Conservation (phyloP, 2,329 filamentous ascomycete species). For the Didymella segeticola region DNA sequence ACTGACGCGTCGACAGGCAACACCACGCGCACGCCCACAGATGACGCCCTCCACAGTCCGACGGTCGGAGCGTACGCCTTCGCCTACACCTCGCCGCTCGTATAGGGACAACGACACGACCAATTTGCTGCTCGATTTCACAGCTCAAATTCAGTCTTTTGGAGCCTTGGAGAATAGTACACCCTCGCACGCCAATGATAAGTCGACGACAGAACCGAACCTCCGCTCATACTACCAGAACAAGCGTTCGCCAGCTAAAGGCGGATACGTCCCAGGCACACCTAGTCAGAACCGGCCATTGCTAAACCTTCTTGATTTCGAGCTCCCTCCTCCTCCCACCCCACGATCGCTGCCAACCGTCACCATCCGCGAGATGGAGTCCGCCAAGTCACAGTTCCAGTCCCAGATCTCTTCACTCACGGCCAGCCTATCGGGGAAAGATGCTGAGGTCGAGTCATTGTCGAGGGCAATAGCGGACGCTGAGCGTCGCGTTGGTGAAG, state of each 20-base stretch:
- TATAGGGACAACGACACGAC: conserved; percentile 67
- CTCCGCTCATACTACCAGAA: conserved; percentile 42
- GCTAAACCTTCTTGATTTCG: conserved; percentile 72
- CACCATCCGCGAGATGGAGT: conserved; percentile 90
- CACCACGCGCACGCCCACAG: conserved; percentile 45
- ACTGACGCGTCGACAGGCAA: conserved; percentile 27
- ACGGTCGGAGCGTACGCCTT: conserved; percentile 52
- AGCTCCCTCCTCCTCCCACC: conserved; percentile 91
- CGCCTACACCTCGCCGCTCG: conserved; percentile 61
- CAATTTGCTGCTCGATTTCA: conserved; percentile 86
- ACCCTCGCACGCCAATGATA: conserved; percentile 52
- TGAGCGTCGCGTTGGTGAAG: conserved; percentile 88
- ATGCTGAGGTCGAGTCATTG: conserved; percentile 86
- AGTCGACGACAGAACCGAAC: conserved; percentile 61
- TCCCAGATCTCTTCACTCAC: conserved; percentile 95
- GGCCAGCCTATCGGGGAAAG: conserved; percentile 88
- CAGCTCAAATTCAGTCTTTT: conserved; percentile 72
- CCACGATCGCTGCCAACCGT: conserved; percentile 90
- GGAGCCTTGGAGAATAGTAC: conserved; percentile 50
- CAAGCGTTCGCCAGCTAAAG: conserved; percentile 44
- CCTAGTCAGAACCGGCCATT: conserved; percentile 43
- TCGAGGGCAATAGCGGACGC: conserved; percentile 89
- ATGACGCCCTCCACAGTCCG: conserved; percentile 60
- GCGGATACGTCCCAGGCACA: conserved; percentile 36
- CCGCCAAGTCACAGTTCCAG: conserved; percentile 86